Base-by-base conservation (phyloP, 371 early-diverging fungal genomes). In the Batkoa obscura region DNA sequence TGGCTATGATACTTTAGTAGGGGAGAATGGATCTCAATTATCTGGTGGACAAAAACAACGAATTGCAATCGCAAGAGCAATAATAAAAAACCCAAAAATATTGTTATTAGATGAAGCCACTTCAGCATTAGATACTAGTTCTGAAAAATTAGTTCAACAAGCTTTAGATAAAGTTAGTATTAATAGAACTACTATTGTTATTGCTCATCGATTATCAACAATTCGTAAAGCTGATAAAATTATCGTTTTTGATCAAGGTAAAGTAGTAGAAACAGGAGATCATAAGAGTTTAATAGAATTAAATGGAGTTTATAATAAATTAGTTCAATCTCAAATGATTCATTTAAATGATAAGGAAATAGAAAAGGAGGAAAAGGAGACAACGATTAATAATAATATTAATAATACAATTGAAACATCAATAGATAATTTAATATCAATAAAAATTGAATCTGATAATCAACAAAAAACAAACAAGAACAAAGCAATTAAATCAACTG, bases 131-230 rank as follows among this genome's bases (percentile, higher is more conserved):
- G 56, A 55, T 35, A 78, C 83, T 0, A 72, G 76, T 59, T 81
- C 84, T 4, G 93, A 95, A 64, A 70, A 78, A 31, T 63, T 83
- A 9, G 84, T 90, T 0, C 88, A 88, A 63, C 64, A 67, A 39
- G 87, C 88, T 8, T 66, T 88, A 30, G 92, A 91, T 55, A 71
- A 66, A 32, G 91, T 90, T 5, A 52, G 84, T 31, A 60, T 66
- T 38, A 73, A 80, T 48, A 74, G 94, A 38, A 91, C 93, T 2
- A 92, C 94, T 0, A 79, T 99, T 49, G 82, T 90, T 2, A 85
- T 96, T 64, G 94, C 95, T 1, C 95, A 95, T 61, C 80, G 87
- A 43, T 68, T 89, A 1, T 82, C 85, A 45, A 89, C 88, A 1
- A 76, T 83, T 50, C 67, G 73, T 48, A 78, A 90, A 59, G 84